Base-by-base conservation (phyloP, 129 eudicot species). In the Mikania micrantha region DNA sequence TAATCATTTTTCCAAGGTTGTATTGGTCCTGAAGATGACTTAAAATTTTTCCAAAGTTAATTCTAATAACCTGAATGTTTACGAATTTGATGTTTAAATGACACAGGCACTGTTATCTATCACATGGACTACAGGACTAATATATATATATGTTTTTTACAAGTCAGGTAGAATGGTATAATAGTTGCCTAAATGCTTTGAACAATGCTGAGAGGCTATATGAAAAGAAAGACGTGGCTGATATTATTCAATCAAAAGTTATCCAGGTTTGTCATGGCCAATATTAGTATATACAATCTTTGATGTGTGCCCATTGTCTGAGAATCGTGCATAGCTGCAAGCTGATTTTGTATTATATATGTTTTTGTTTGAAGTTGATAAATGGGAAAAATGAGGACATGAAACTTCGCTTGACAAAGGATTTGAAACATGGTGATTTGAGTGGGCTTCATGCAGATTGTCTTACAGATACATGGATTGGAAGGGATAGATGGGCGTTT, bases 401-500 rank as follows among this genome's bases (percentile, higher is more conserved):
- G 82, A 91, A 88, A 81, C 74, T 72, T 58, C 76, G 70, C 32
- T 64, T 74, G 81, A 75, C 79, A 73, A 88, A 85, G 78, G 93
- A 79, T 78, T 68, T 91, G 67, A 88, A 88, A 81, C 76, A 85
- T 78, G 98, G 95, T 60, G 89, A 91, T 71, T 65, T 88, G 13
- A 80, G 84, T 64, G 93, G 93, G 52, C 68, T 84, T 63, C 96
- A 88, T 80, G 80, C 95, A 24, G 98, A 91, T 67, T 88, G 98
- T 82, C 95, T 91, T 75, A 91, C 98, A 31, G 98, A 91, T 74
- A 85, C 94, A 64, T 91, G 94, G 94, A 88, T 91, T 40, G 98
- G 94, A 76, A 91, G 82, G 49, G 79, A 91, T 74, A 91, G 97
- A 90, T 91, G 98, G 98, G 98, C 98, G 10, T 91, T 91, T 74